phyloP scores from a whole-genome alignment of 805 yeast species.

The Saccharomycopsis babjevae region DNA sequence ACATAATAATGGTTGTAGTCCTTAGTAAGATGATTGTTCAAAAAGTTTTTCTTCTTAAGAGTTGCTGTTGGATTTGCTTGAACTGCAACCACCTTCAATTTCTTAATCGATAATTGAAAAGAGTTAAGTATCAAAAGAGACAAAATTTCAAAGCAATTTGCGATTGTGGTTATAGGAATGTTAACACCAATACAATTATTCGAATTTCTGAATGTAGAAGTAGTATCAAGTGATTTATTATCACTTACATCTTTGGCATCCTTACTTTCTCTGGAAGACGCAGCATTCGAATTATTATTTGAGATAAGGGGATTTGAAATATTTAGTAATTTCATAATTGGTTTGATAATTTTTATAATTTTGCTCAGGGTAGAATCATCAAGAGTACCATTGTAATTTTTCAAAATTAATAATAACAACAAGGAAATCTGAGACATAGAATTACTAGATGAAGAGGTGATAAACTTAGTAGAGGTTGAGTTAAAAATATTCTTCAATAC shows the following conservation, averaged over 20 bases:
- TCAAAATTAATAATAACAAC: conserved; percentile 10
- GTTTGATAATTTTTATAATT: conserved; percentile 13
- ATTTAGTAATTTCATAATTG: conserved; percentile 5
- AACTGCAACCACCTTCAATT: background rate
- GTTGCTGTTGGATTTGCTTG: conserved; percentile 7
- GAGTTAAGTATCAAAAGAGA: conserved; percentile 5
- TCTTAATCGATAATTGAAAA: conserved; percentile 7
- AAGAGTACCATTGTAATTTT: conserved; percentile 8
- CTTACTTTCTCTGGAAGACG: conserved; percentile 1
- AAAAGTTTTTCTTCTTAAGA: conserved; percentile 14
- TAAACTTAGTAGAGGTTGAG: background rate
- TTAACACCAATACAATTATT: conserved; percentile 11
- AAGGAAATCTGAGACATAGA: conserved; percentile 1
- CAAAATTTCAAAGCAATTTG: conserved; percentile 14
- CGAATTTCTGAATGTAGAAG: conserved; percentile 7
- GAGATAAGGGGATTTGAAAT: background rate
- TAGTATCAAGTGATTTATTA: conserved; percentile 5
- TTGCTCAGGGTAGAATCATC: conserved; percentile 9
- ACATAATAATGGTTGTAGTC: conserved; percentile 12
- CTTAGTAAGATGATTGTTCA: conserved; percentile 15
- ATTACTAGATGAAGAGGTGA: background rate
- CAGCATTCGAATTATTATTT: background rate
- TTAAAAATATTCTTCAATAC: conserved; percentile 9
- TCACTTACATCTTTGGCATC: conserved; percentile 11
- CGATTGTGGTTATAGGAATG: conserved; percentile 14